Evolutionary conservation across 1,139 yeast species (phyloP).

Genomic region (Groenewaldozyma sp.): DNA sequence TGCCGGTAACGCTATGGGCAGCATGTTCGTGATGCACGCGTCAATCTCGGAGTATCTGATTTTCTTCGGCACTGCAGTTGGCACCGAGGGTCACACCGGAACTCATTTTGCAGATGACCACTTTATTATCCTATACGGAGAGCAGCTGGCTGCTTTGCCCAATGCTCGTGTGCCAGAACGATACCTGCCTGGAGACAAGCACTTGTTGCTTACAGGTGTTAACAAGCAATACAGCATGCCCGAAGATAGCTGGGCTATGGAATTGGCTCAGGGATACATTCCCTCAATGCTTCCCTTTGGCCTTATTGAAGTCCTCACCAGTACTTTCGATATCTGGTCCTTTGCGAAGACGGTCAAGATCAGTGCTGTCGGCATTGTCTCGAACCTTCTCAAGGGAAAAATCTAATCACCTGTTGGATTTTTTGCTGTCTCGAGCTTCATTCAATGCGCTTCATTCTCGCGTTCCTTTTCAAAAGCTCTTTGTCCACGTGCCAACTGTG

Average conservation of each 20-base stretch:
- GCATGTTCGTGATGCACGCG: conserved; percentile 91
- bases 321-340: conserved; percentile 71
- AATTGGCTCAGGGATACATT: conserved; percentile 97
- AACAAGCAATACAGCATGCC: conserved; percentile 85
- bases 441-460: too few species aligned
- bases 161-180: conserved; percentile 52
- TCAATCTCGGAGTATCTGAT: conserved; percentile 90
- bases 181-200: conserved; percentile 65
- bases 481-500: too few species aligned
- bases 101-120: conserved; percentile 95
- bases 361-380: conserved; percentile 71
- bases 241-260: conserved; percentile 65
- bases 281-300: conserved; percentile 98
- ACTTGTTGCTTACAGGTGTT: conserved; percentile 63
- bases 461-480: too few species aligned
- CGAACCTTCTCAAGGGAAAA: conserved; percentile 60
- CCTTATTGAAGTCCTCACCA: conserved; percentile 64
- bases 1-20: conserved; percentile 99
- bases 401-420: too few species aligned
- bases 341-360: conserved; percentile 58
- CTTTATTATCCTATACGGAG: conserved; percentile 79
- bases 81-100: conserved; percentile 95
- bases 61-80: conserved; percentile 78
- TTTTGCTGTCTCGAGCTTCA: too few species aligned
- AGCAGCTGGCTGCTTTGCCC: conserved; percentile 63